These are phyloP conservation scores for Cystobasidium ongulense DNA, from an alignment of 768 basidiomycete genomes.

Conservation along the genomic window DNA sequence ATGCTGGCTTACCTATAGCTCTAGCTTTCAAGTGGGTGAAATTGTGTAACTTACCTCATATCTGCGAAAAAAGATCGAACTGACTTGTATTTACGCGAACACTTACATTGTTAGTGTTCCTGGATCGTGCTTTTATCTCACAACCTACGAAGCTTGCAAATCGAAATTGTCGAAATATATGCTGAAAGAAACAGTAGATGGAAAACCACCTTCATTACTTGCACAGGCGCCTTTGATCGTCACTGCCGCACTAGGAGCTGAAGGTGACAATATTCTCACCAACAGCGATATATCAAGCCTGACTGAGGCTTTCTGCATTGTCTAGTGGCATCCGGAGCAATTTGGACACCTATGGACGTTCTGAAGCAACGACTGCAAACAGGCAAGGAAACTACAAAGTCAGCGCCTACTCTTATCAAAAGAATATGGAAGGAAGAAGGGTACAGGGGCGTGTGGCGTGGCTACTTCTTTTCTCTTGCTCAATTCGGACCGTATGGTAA, in stretches of 20 bases:
- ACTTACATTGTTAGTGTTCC: constrained; percentile 19
- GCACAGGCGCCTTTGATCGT: constrained; percentile 39
- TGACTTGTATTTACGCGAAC: not conserved
- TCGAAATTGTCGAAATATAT: constrained; percentile 1
- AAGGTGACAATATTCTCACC: constrained; percentile 25
- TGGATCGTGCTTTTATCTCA: constrained; percentile 37
- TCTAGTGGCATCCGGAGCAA: constrained; percentile 36
- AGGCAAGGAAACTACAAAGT: constrained; percentile 36
- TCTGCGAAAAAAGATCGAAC: not conserved
- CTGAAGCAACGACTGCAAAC: constrained; percentile 38
- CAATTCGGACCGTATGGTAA: constrained; percentile 25
- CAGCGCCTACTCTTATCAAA: constrained; percentile 30
- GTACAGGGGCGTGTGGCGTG: constrained; percentile 35
- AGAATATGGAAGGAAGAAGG: constrained; percentile 39
- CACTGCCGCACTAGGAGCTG: constrained; percentile 35
- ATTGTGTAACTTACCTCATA: not conserved
- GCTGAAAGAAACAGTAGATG: constrained; percentile 13
- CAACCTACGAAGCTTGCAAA: constrained; percentile 35
- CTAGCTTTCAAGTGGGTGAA: constrained; percentile 35
- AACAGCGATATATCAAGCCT: not conserved
- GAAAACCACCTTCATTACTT: constrained; percentile 29
- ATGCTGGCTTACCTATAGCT: constrained; percentile 39
- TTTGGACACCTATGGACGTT: constrained; percentile 35
- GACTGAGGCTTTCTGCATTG: constrained; percentile 8
- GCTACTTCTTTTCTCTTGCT: constrained; percentile 35